Evolutionary conservation across 306 rosid genomes (phyloP).

Genomic region (Gillenia trifoliata): DNA sequence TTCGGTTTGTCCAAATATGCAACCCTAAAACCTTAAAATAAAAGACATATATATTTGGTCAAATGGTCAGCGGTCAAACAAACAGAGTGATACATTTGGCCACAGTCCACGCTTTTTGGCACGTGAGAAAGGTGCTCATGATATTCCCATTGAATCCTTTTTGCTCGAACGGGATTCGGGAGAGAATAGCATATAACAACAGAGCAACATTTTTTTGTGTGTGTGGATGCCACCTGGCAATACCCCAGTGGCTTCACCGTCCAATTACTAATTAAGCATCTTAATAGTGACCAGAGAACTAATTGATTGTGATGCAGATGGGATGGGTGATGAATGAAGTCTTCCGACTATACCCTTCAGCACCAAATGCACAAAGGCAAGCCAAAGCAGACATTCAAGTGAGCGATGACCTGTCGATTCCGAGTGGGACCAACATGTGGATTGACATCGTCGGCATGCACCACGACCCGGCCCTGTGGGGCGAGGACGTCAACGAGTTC

Average conservation of each 20-base stretch:
- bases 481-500: conserved; percentile 64
- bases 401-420: conserved; percentile 41
- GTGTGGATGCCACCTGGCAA: conserved; percentile 10
- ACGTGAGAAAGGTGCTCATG: conserved; percentile 17
- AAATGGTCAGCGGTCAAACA: conserved; percentile 28
- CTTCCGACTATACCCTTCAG: conserved; percentile 71
- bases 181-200: neutral
- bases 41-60: neutral
- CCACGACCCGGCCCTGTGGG: conserved; percentile 66
- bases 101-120: conserved; percentile 19
- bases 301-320: conserved; percentile 45
- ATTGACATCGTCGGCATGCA: conserved; percentile 80
- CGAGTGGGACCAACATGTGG: conserved; percentile 85
- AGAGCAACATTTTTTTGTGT: neutral
- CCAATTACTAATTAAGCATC: neutral
- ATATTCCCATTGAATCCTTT: neutral
- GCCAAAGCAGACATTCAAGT: conserved; percentile 59
- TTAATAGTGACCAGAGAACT: neutral
- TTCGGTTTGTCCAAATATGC: neutral
- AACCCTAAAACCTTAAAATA: neutral
- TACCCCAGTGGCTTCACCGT: neutral
- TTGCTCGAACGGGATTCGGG: neutral
- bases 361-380: conserved; percentile 89
- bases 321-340: conserved; percentile 89
- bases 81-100: neutral